phyloP scores from a whole-genome alignment of 2,329 filamentous ascomycete genomes.

The Sporothrix brunneoviolacea region DNA sequence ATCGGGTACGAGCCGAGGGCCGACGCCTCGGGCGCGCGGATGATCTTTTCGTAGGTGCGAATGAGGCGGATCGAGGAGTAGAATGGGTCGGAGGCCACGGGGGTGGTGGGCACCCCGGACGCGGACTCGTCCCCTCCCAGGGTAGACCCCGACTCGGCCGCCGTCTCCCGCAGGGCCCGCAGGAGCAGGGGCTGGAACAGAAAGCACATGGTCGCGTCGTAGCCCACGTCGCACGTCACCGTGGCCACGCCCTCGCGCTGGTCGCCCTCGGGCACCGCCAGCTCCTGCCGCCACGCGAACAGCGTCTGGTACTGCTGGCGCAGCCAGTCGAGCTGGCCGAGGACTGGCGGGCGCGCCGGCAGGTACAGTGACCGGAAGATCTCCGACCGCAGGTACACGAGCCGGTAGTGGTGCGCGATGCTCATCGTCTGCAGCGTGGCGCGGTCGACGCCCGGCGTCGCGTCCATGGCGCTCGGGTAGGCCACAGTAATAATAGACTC shows the following conservation, averaged over 20 bases:
- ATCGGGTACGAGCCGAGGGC: conserved; percentile 25
- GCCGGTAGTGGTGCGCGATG: conserved; percentile 28
- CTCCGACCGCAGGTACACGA: conserved; percentile 30
- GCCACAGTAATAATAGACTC: conserved; percentile 31
- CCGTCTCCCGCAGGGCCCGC: conserved; percentile 5
- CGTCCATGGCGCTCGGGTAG: conserved; percentile 22
- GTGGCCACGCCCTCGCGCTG: conserved; percentile 21
- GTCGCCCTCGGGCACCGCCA: conserved; percentile 11
- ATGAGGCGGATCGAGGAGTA: conserved; percentile 25
- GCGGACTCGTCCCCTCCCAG: too few species aligned
- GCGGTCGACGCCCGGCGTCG: conserved; percentile 12
- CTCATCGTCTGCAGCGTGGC: conserved; percentile 22
- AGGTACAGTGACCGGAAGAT: conserved; percentile 24
- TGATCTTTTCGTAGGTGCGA: conserved; percentile 25
- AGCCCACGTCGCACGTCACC: conserved; percentile 27
- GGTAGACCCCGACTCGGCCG: not conserved
- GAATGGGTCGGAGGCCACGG: conserved; percentile 25
- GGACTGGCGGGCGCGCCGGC: conserved; percentile 9
- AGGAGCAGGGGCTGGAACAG: conserved; percentile 27
- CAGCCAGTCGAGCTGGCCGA: conserved; percentile 13
- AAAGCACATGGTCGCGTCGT: conserved; percentile 27
- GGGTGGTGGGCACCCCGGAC: too few species aligned
- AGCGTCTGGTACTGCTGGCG: conserved; percentile 14
- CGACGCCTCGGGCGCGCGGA: conserved; percentile 25
- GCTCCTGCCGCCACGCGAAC: conserved; percentile 15